Percentiles rank a stretch among this genome's conserved stretches.
Evolutionary conservation across 2,329 filamentous ascomycete species (phyloP).

Genomic region (Neonectria neomacrospora): DNA sequence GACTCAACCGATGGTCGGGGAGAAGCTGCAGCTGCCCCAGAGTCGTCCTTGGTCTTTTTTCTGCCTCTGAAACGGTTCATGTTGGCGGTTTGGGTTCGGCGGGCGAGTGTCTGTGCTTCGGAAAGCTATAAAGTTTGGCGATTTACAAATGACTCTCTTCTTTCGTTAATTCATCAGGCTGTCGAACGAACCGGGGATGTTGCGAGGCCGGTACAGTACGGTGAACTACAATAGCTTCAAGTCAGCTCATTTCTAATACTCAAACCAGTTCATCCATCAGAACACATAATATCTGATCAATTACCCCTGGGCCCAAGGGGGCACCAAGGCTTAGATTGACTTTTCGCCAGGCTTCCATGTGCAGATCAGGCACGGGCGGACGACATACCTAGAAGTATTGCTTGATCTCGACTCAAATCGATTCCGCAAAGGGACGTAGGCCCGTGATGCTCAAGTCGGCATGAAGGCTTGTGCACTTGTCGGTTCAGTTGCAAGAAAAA

Average conservation of each 20-base stretch:
- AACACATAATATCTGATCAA: neutral
- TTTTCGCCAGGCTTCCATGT: neutral
- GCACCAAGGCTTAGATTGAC: neutral
- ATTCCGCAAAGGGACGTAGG: constrained; percentile 1
- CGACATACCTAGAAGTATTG: constrained; percentile 35
- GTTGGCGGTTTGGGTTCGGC: constrained; percentile 20
- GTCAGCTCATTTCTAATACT: neutral
- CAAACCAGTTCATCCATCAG: neutral
- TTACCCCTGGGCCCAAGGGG: neutral
- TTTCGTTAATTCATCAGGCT: constrained; percentile 39
- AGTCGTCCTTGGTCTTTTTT: constrained; percentile 74
- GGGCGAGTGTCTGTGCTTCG: neutral
- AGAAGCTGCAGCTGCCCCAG: constrained; percentile 41
- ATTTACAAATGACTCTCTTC: constrained; percentile 10
- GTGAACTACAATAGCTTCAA: neutral
- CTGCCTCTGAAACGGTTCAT: constrained; percentile 85
- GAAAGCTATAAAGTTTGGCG: constrained; percentile 4
- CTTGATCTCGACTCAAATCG: constrained; percentile 17
- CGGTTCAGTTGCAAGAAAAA: neutral
- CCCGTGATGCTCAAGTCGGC: constrained; percentile 20
- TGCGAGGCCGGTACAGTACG: neutral
- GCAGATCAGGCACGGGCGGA: neutral
- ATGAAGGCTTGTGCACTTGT: constrained; percentile 14
- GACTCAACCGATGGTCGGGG: constrained; percentile 65
- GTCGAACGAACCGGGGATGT: neutral